Evolutionary conservation across 2,329 filamentous ascomycete species (phyloP).

Genomic region (Sporothrix phasma): DNA sequence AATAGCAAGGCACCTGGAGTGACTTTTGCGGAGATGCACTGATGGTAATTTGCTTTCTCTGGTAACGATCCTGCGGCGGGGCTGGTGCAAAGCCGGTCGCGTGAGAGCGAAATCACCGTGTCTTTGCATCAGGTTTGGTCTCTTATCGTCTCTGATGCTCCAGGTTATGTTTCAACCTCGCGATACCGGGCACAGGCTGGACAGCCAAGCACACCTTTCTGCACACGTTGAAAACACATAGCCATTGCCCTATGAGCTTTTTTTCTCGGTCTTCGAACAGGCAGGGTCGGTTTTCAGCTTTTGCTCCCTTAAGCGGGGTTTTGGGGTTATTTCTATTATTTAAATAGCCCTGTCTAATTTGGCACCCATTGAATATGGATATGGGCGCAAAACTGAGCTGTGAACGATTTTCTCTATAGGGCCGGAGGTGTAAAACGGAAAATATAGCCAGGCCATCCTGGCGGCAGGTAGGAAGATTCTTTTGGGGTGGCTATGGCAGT

Average conservation of each 20-base stretch:
- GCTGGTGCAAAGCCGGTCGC: not conserved
- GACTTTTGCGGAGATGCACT: not conserved
- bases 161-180: not conserved
- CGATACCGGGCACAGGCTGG: no score
- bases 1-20: not conserved
- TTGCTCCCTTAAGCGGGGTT: not conserved
- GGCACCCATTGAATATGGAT: no score
- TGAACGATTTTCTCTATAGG: no score
- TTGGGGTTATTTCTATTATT: no score
- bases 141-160: not conserved
- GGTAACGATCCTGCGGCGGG: not conserved
- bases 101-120: not conserved
- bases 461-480: not conserved
- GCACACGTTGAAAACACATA: not conserved
- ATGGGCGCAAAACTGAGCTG: no score
- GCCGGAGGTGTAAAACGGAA: not conserved
- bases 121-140: not conserved
- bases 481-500: not conserved
- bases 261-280: no score
- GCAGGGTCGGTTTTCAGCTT: no score
- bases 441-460: not conserved
- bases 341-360: no score
- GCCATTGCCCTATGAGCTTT: not conserved
- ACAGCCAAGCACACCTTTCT: no score
- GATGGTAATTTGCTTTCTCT: not conserved